These are phyloP conservation scores for Jatropha multifida DNA, from an alignment of 441 rosid genomes.

Conservation along the genomic window DNA sequence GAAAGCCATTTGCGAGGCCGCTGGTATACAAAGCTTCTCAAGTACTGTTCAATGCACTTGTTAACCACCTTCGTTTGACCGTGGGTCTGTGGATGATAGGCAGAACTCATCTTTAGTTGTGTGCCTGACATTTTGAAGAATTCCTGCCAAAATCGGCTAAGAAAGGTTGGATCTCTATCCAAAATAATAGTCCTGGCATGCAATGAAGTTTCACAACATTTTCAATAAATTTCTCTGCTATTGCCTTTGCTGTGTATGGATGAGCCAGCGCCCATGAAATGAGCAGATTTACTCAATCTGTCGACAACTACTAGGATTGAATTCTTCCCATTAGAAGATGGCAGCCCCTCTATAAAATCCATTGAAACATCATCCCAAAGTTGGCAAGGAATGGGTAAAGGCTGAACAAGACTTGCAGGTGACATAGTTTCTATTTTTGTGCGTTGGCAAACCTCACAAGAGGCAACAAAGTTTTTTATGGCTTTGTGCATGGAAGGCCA, in stretches of 20 bases:
- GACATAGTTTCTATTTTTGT: no score
- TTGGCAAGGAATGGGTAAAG: no score
- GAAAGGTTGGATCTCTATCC: not conserved
- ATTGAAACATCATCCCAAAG: no score
- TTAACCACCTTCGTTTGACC: not conserved
- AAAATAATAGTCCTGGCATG: not conserved
- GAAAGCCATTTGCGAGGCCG: not conserved
- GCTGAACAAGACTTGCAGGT: no score
- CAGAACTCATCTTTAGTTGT: not conserved
- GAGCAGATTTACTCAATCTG: no score
- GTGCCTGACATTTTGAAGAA: not conserved
- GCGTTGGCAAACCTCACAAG: not conserved
- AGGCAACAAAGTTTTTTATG: not conserved
- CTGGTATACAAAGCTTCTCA: not conserved
- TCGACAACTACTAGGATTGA: no score
- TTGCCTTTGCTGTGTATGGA: no score
- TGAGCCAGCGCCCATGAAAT: no score
- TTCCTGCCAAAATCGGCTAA: not conserved
- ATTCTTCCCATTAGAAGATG: no score
- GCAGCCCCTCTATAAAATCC: no score
- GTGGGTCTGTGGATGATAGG: not conserved
- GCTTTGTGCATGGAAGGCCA: not conserved
- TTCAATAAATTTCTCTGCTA: no score
- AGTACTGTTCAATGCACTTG: not conserved
- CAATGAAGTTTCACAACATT: no score